These are phyloP conservation scores for Penicillium canescens DNA, from an alignment of 495 filamentous ascomycete species.

Conservation along the genomic window DNA sequence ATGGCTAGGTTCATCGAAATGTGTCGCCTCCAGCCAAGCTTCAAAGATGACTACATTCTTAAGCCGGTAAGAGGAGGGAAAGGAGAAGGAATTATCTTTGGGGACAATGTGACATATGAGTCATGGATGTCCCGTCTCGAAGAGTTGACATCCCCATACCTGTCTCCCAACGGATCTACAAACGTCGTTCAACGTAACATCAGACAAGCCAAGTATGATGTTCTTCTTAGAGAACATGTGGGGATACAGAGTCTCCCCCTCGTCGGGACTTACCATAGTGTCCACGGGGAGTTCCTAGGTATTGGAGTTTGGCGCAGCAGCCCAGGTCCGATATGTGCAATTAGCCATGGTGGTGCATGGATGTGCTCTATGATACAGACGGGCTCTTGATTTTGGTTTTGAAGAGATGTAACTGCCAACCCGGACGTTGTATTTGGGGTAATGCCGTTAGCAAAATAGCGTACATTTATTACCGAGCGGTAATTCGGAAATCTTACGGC, in stretches of 20 bases:
- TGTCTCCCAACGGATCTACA: conserved; percentile 1
- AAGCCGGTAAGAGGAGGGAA: no score
- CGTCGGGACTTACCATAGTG: conserved; percentile 29
- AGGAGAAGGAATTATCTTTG: no score
- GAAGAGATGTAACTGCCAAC: no score
- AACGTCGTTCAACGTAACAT: conserved; percentile 36
- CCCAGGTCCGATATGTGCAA: conserved; percentile 16
- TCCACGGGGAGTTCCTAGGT: conserved; percentile 26
- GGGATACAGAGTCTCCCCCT: conserved; percentile 10
- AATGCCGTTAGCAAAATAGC: no score
- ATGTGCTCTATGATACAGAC: conserved; percentile 15
- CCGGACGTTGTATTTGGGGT: no score
- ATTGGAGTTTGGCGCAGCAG: conserved; percentile 28
- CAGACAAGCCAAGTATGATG: conserved; percentile 22
- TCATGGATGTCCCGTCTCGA: conserved; percentile 30
- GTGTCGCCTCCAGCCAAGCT: no score
- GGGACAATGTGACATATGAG: no score
- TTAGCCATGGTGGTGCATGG: conserved; percentile 19
- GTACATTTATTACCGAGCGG: no score
- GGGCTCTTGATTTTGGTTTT: no score
- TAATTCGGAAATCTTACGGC: no score
- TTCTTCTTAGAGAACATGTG: conserved; percentile 11
- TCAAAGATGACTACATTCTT: no score
- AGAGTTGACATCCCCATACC: neutral
- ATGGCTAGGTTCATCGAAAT: no score